Evolutionary conservation across 352 stramenopile species (phyloP).

Genomic region (Phytophthora pluvialis): DNA sequence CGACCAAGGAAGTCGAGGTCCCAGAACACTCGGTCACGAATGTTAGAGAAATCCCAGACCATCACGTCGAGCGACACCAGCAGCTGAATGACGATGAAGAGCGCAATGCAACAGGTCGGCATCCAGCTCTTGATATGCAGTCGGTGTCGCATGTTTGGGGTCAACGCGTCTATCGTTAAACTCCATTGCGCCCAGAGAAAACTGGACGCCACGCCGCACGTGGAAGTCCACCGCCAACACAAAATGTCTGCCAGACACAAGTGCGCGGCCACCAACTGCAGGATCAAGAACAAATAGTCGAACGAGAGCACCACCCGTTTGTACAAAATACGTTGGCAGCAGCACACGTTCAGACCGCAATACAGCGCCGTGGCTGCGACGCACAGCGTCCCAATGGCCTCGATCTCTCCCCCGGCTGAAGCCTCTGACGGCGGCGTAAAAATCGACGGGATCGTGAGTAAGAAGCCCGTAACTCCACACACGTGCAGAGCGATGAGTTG

Average conservation of each 20-base stretch:
- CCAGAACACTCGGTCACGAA: constrained; percentile 35
- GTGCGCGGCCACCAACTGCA: constrained; percentile 31
- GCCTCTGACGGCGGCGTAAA: constrained; percentile 2
- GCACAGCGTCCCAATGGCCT: constrained; percentile 11
- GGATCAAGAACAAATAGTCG: constrained; percentile 33
- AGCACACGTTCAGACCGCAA: constrained; percentile 10
- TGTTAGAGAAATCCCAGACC: constrained; percentile 20
- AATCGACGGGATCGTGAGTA: constrained; percentile 31
- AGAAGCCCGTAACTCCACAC: constrained; percentile 22
- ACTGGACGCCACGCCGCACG: constrained; percentile 22
- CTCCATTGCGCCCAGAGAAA: constrained; percentile 24
- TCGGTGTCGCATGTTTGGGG: constrained; percentile 23
- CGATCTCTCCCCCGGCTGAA: neutral
- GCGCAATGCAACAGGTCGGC: constrained; percentile 28
- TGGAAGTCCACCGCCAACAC: constrained; percentile 27
- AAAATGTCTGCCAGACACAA: constrained; percentile 36
- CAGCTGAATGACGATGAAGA: constrained; percentile 34
- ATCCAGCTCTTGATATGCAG: constrained; percentile 31
- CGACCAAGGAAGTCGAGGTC: constrained; percentile 26
- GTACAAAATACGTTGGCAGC: constrained; percentile 22
- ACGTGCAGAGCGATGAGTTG: constrained; percentile 18
- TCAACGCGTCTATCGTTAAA: constrained; percentile 28
- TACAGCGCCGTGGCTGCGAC: constrained; percentile 13
- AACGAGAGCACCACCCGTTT: constrained; percentile 29
- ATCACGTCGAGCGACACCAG: constrained; percentile 26